Conservation (phyloP, 2,329 filamentous ascomycete species). For the Fusarium beomiforme region DNA sequence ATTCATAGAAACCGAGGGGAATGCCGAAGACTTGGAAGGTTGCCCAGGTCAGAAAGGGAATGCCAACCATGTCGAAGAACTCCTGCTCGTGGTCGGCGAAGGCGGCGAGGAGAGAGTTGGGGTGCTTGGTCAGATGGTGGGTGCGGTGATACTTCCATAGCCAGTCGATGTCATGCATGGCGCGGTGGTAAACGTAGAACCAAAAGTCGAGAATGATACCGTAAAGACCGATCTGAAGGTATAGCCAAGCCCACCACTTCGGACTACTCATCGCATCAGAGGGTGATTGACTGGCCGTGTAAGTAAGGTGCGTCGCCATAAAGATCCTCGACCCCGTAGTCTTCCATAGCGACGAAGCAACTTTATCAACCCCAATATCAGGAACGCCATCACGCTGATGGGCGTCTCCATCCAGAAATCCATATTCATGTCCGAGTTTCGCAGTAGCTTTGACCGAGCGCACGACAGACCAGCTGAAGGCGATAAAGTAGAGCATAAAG, state of each 20-base stretch:
- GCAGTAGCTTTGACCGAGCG: not conserved
- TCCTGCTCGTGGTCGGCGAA: constrained; percentile 31
- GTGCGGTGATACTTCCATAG: constrained; percentile 30
- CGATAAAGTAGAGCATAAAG: not conserved
- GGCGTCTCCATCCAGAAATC: constrained; percentile 13
- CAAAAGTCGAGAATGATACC: constrained; percentile 29
- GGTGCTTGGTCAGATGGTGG: constrained; percentile 27
- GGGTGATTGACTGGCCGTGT: constrained; percentile 6
- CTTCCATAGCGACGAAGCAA: constrained; percentile 14
- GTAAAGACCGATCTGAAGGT: constrained; percentile 21
- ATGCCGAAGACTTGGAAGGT: constrained; percentile 16
- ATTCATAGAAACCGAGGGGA: constrained; percentile 22
- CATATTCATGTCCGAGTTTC: constrained; percentile 2
- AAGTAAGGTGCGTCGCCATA: not conserved
- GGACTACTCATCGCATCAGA: not conserved
- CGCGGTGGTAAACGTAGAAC: constrained; percentile 29
- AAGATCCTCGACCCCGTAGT: not conserved
- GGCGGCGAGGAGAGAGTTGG: constrained; percentile 19
- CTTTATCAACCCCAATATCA: constrained; percentile 22
- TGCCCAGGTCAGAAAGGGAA: constrained; percentile 18
- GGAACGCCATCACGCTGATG: constrained; percentile 24
- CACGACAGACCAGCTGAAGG: not conserved
- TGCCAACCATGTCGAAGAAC: constrained; percentile 31
- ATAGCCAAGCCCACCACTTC: constrained; percentile 9
- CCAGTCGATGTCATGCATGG: constrained; percentile 27